Evolutionary conservation across 75 land plant species (phyloP), one percentile per base, ranked within the genome.

Genomic region (Ceratopteris richardii): DNA sequence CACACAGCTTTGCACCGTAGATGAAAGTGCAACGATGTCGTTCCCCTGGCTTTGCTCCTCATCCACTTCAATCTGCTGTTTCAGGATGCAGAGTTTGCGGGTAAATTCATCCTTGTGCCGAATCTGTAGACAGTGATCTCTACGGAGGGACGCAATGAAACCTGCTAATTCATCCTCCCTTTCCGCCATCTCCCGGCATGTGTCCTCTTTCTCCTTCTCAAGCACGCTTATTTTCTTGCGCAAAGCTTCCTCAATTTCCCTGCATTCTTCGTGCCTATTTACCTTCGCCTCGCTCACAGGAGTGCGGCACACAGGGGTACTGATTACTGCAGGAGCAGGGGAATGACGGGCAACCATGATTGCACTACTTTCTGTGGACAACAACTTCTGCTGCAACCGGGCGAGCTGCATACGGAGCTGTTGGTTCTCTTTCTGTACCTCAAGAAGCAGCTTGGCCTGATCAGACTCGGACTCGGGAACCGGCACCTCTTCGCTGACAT

Each of bases 121-220:
- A 13, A 70, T 46, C 53, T 70, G 71, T 47, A 70, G 29, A 39
- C 37, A 50, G 20, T 67, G 70, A 33, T 60, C 56, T 46, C 40
- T 57, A 36, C 31, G 28, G 14, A 62, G 54, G 23, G 25, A 17
- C 0, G 72, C 56, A 1, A 69, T 55, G 25, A 57, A 31, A 40
- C 37, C 52, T 13, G 20, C 58, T 1, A 63, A n/a, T 42, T 64
- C 54, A 25, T 44, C 67, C 48, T 70, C 73, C 37, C 37, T 33
- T 19, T 37, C 56, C 18, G 20, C 24, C 9, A 28, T 21, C 9
- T 70, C 68, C 51, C 36, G 31, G 26, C 43, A 33, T 10, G 54
- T 28, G 24, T 42, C 20, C 53, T 64, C 66, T 30, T 51, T 68
- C 28, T 70, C 73, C 73, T 65, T 70, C 69, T 70, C 73, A 53